Evolutionary conservation across 805 yeast genomes (phyloP), one percentile per base, ranked within the genome.

Genomic region (Ogataea minuta): DNA sequence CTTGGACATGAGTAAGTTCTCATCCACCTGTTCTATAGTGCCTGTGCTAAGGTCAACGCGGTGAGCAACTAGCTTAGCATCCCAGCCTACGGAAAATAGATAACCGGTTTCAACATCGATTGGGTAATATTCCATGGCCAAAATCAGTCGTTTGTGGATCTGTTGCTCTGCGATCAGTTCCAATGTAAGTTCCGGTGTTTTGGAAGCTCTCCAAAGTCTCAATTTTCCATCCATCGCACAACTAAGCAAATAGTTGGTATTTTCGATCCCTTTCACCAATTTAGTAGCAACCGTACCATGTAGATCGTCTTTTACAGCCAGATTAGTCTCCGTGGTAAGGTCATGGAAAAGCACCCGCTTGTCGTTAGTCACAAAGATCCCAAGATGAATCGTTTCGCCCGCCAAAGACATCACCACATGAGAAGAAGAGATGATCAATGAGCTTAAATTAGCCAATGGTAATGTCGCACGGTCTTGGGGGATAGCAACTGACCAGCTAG

Each of bases 71-170:
- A 80, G 38, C 15, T 53, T 54, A 36, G 66, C 60, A 57, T 83
- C 90, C 73, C 81, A 72, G 3, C 89, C 87, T 45, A 77, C 62
- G 1, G 84, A 72, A 9, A 73, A 64, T 14, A 81, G 48, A 46
- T 66, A 71, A 13, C 65, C 63, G 4, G 53, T 39, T 1, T 32
- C 23, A 1, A 36, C 23, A 23, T 32, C 44, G 4, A 46, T 28
- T 4, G 41, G 26, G 3, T 52, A 29, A 21, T 52, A 53, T 10
- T 49, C 45, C 35, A 54, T 31, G 4, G 50, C 45, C 1, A 64
- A 54, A 6, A 63, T 49, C 13, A 64, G 36, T 23, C 67, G 45
- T 25, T 55, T 49, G 34, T 64, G 68, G 9, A 64, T 28, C 39
- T 60, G 58, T 2, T 39, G 14, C 32, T 49, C 43, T 5, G 14